Conservation (phyloP, 1,284 basidiomycete species). For the Sanguinoderma infundibulare region DNA sequence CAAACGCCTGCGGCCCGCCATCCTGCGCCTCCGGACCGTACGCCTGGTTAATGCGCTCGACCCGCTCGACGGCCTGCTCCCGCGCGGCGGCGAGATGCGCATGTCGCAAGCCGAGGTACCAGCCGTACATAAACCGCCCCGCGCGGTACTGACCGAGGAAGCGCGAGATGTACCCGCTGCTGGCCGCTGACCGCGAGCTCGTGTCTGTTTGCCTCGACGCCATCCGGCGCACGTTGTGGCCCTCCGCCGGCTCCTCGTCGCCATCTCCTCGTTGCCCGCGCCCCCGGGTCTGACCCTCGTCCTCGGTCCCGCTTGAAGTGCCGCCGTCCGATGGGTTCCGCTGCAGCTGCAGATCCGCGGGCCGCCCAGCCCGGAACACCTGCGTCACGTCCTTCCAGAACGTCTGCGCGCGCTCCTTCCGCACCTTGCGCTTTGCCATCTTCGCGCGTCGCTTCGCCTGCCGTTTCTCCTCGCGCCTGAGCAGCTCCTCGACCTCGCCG, state of each 20-base stretch:
- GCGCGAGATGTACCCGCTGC: conserved; percentile 13
- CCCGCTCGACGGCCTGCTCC: conserved; percentile 65
- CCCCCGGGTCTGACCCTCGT: background rate
- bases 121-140: conserved; percentile 46
- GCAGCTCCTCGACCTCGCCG: conserved; percentile 63
- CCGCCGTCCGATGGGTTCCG: conserved; percentile 12
- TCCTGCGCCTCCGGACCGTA: conserved; percentile 46
- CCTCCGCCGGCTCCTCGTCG: background rate
- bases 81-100: conserved; percentile 71
- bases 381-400: conserved; percentile 59
- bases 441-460: conserved; percentile 49
- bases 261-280: background rate
- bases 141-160: conserved; percentile 22
- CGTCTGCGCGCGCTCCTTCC: conserved; percentile 51
- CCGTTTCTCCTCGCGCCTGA: conserved; percentile 62
- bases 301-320: conserved; percentile 6
- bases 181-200: conserved; percentile 9
- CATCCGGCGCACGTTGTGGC: conserved; percentile 7
- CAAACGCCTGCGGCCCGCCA: conserved; percentile 38
- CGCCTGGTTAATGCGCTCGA: conserved; percentile 62
- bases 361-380: conserved; percentile 23
- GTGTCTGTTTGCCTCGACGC: conserved; percentile 16
- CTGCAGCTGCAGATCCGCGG: background rate
- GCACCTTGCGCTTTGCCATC: conserved; percentile 44
- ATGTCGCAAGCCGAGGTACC: conserved; percentile 61